Conservation (phyloP, 768 basidiomycete genomes). For the Trametes villosa region DNA sequence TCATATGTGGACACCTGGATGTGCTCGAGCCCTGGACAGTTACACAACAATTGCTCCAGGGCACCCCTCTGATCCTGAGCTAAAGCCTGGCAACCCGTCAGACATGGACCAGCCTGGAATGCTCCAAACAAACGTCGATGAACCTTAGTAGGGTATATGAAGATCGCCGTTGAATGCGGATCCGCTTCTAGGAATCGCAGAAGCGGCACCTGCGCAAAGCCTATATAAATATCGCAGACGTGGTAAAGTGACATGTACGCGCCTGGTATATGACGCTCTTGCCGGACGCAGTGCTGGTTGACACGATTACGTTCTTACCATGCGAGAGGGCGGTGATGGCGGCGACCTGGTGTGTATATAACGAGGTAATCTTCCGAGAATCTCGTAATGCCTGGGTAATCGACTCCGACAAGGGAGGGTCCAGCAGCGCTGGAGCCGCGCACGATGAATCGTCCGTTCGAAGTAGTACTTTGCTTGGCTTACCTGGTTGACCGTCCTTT, state of each 20-base stretch:
- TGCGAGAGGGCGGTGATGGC: slow-evolving; percentile 67
- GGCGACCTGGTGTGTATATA: slow-evolving; percentile 73
- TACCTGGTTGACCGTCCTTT: slow-evolving; percentile 58
- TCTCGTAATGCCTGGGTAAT: slow-evolving; percentile 59
- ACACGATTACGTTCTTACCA: slow-evolving; percentile 79
- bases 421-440: slow-evolving; percentile 45
- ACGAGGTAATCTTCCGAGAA: slow-evolving; percentile 60
- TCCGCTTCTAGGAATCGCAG: slow-evolving; percentile 69
- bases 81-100: slow-evolving; percentile 57
- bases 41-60: slow-evolving; percentile 65
- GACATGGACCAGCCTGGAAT: not conserved
- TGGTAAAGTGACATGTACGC: not conserved
- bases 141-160: slow-evolving; percentile 92
- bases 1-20: slow-evolving; percentile 76
- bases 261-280: slow-evolving; percentile 91
- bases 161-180: slow-evolving; percentile 66
- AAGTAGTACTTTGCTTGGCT: slow-evolving; percentile 12
- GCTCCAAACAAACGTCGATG: not conserved
- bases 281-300: slow-evolving; percentile 88
- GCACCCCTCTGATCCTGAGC: slow-evolving; percentile 86
- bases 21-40: slow-evolving; percentile 64
- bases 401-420: slow-evolving; percentile 59
- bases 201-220: slow-evolving; percentile 64
- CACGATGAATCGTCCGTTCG: not conserved
- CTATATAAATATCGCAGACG: not conserved